Percentiles rank a stretch among this genome's conserved stretches.
These are phyloP conservation scores for Kazachstania sp. DNA, from an alignment of 1,139 yeast genomes.

Conservation along the genomic window DNA sequence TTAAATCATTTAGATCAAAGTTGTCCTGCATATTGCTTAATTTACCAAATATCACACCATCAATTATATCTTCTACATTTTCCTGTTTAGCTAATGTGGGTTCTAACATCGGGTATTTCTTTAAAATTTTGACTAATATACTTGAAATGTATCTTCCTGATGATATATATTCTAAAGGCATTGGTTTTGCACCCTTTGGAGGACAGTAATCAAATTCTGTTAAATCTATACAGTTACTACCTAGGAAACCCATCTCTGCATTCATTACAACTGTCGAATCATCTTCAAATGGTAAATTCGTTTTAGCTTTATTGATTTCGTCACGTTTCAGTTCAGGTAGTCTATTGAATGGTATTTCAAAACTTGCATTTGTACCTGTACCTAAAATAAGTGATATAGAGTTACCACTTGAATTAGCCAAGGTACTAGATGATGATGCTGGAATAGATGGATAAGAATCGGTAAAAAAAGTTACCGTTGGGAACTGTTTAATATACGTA, in stretches of 20 bases:
- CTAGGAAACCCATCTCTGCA: constrained; percentile 32
- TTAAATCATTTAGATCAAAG: background rate
- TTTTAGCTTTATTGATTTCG: background rate
- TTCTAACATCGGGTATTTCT: constrained; percentile 10
- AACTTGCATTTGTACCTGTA: constrained; percentile 33
- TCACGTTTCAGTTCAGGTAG: constrained; percentile 13
- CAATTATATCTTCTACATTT: constrained; percentile 7
- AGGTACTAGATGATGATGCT: constrained; percentile 1
- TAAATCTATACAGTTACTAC: constrained; percentile 15
- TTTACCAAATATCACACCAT: constrained; percentile 24
- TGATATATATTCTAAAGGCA: constrained; percentile 26
- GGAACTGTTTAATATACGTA: constrained; percentile 10
- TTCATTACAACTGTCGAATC: constrained; percentile 18
- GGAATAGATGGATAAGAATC: constrained; percentile 3
- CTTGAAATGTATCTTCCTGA: constrained; percentile 24
- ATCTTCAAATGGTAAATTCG: background rate
- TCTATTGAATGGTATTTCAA: constrained; percentile 17
- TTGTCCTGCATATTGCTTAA: constrained; percentile 5
- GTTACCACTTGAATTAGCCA: background rate
- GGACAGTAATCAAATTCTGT: constrained; percentile 15
- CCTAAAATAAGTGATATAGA: constrained; percentile 31
- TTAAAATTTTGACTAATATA: constrained; percentile 14
- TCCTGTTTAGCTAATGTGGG: constrained; percentile 6
- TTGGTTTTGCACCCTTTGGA: constrained; percentile 7
- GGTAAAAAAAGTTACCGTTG: constrained; percentile 1